These are phyloP conservation scores for Russula sp. DNA, from an alignment of 768 basidiomycete genomes.

Conservation along the genomic window DNA sequence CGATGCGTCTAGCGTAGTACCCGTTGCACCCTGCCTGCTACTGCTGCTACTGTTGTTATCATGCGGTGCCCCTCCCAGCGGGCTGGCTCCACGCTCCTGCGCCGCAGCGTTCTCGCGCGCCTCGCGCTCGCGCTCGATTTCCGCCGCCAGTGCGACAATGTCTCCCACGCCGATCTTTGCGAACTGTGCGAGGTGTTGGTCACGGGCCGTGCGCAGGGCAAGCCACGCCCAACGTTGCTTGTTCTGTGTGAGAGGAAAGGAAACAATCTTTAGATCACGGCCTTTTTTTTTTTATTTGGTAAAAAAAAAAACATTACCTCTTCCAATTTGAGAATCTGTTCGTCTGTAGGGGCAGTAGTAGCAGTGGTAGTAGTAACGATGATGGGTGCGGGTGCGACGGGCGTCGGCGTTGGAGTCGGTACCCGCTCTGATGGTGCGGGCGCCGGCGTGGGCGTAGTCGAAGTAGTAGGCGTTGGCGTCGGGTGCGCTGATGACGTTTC, in stretches of 20 bases:
- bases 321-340: constrained; percentile 51
- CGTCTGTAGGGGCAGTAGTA: constrained; percentile 30
- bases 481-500: constrained; percentile 32
- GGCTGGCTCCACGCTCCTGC: constrained; percentile 23
- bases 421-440: neutral
- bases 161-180: constrained; percentile 79
- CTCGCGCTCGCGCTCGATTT: constrained; percentile 33
- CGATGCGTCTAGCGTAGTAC: neutral
- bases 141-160: constrained; percentile 33
- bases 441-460: neutral
- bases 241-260: constrained; percentile 38
- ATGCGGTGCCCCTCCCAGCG: constrained; percentile 11
- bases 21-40: neutral
- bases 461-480: constrained; percentile 3
- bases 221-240: constrained; percentile 78
- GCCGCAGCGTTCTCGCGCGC: constrained; percentile 27
- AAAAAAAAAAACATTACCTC: constrained; percentile 38
- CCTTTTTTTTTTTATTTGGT: neutral
- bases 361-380: constrained; percentile 14
- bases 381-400: constrained; percentile 10
- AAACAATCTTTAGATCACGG: neutral
- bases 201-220: constrained; percentile 67
- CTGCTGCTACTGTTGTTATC: constrained; percentile 3
- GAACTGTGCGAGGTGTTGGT: constrained; percentile 67
- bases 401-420: neutral